Percentiles rank a stretch among this genome's conserved stretches.
phyloP scores from a whole-genome alignment of 495 filamentous ascomycete genomes.

The Lasiosphaeria ovina region DNA sequence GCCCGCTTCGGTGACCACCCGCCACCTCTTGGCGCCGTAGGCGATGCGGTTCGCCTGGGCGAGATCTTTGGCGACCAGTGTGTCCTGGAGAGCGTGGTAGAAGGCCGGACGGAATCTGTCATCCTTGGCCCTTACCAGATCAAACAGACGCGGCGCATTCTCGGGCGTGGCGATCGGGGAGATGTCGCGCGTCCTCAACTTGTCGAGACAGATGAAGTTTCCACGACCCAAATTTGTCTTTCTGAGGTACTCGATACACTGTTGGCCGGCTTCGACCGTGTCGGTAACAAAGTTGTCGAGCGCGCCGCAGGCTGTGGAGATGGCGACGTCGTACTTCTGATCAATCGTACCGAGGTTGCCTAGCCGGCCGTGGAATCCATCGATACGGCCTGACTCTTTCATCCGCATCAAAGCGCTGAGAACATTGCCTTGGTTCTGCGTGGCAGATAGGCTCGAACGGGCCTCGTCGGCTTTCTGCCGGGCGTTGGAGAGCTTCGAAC shows the following conservation, averaged over 20 bases:
- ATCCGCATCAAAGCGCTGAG: slow-evolving; percentile 88
- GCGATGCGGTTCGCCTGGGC: slow-evolving; percentile 94
- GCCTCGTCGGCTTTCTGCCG: slow-evolving; percentile 96
- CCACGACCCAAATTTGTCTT: slow-evolving; percentile 98
- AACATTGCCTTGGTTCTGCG: slow-evolving; percentile 90
- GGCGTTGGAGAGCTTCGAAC: slow-evolving; percentile 77
- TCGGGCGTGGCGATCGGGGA: slow-evolving; percentile 82
- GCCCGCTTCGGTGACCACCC: slow-evolving; percentile 92
- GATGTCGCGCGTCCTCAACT: slow-evolving; percentile 73
- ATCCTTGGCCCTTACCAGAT: slow-evolving; percentile 86
- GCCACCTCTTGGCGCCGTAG: slow-evolving; percentile 87
- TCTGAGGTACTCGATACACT: slow-evolving; percentile 94
- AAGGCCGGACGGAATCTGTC: slow-evolving; percentile 87
- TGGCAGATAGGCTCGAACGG: slow-evolving; percentile 78
- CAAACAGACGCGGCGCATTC: slow-evolving; percentile 86
- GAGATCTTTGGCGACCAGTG: slow-evolving; percentile 87
- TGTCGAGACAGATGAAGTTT: slow-evolving; percentile 93
- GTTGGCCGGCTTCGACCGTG: slow-evolving; percentile 88
- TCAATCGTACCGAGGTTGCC: slow-evolving; percentile 97
- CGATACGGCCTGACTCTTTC: slow-evolving; percentile 92
- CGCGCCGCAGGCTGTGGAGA: slow-evolving; percentile 89
- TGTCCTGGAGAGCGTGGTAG: slow-evolving; percentile 89
- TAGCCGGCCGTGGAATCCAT: slow-evolving; percentile 92
- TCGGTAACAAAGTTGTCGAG: slow-evolving; percentile 96
- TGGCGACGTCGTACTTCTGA: slow-evolving; percentile 89